A percentile compares a stretch with the other conserved stretches of the same genome.
These are phyloP conservation scores for Yamagishiella unicocca DNA, from an alignment of 139 green algal genomes.

Conservation along the genomic window DNA sequence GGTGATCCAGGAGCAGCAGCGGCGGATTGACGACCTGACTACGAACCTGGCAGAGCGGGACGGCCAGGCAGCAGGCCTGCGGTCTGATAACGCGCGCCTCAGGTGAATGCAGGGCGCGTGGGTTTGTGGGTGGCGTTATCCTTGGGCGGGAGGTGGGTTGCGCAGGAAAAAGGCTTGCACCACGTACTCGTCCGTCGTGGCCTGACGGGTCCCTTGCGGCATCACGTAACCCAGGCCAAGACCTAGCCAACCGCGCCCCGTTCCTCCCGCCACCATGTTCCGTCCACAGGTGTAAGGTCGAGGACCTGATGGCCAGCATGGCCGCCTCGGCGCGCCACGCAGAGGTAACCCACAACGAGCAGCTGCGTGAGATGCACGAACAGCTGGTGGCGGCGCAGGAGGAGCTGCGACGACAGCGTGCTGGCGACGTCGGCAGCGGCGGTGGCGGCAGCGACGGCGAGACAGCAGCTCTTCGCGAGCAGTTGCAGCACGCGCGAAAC, in stretches of 20 bases:
- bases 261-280: no score
- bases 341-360: conserved; percentile 1
- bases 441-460: neutral
- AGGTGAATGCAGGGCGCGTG: neutral
- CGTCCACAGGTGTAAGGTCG: conserved; percentile 30
- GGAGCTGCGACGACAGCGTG: conserved; percentile 4
- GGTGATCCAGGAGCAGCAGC: conserved; percentile 24
- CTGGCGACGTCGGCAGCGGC: neutral
- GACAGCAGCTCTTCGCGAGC: neutral
- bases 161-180: no score
- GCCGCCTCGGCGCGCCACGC: conserved; percentile 13
- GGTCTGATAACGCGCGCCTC: conserved; percentile 28
- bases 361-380: neutral
- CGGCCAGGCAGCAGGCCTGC: conserved; percentile 7
- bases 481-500: conserved; percentile 6
- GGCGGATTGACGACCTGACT: conserved; percentile 32
- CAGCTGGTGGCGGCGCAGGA: conserved; percentile 16
- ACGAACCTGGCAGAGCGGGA: conserved; percentile 9
- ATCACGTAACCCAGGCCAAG: no score
- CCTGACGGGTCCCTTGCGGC: no score
- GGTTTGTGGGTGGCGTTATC: neutral
- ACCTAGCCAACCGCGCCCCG: no score
- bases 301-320: conserved; percentile 36
- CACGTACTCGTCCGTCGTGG: no score
- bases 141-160: neutral